A percentile compares a stretch with the other conserved stretches of the same genome.
phyloP scores from a whole-genome alignment of 164 flowering plant species.

The Echeveria elegans region DNA sequence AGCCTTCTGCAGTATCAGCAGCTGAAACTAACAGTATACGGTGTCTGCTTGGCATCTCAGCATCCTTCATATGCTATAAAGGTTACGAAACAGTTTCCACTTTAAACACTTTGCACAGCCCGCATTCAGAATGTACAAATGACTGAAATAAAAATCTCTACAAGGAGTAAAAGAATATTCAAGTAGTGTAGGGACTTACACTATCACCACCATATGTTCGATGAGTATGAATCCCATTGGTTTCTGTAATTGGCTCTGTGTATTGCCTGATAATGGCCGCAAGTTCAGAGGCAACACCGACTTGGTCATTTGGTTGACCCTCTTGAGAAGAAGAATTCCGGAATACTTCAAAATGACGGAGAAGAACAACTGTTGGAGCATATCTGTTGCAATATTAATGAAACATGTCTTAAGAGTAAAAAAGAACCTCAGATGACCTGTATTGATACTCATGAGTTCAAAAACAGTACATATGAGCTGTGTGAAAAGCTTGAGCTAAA shows the following conservation, averaged over 20 bases:
- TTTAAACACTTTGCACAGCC: background rate
- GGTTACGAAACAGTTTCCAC: background rate
- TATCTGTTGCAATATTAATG: constrained; percentile 38
- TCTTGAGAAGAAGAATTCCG: constrained; percentile 47
- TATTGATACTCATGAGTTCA: background rate
- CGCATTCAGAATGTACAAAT: background rate
- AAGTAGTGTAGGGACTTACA: constrained; percentile 28
- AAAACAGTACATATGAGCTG: constrained; percentile 52
- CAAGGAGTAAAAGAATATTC: background rate
- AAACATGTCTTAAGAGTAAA: constrained; percentile 1
- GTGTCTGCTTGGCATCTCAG: constrained; percentile 24
- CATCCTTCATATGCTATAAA: constrained; percentile 29
- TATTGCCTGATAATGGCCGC: constrained; percentile 65
- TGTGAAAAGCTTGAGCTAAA: constrained; percentile 60
- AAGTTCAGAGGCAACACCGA: constrained; percentile 60
- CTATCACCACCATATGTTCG: constrained; percentile 22
- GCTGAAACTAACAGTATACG: constrained; percentile 67
- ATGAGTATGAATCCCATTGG: constrained; percentile 23
- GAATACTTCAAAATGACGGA: constrained; percentile 81
- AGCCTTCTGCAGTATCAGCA: constrained; percentile 69
- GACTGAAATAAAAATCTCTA: background rate
- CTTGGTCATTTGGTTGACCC: constrained; percentile 55
- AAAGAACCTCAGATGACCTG: background rate
- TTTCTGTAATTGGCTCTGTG: constrained; percentile 45
- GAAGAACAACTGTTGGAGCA: constrained; percentile 74